phyloP scores from a whole-genome alignment of 768 basidiomycete genomes.

The Kwoniella dendrophila region DNA sequence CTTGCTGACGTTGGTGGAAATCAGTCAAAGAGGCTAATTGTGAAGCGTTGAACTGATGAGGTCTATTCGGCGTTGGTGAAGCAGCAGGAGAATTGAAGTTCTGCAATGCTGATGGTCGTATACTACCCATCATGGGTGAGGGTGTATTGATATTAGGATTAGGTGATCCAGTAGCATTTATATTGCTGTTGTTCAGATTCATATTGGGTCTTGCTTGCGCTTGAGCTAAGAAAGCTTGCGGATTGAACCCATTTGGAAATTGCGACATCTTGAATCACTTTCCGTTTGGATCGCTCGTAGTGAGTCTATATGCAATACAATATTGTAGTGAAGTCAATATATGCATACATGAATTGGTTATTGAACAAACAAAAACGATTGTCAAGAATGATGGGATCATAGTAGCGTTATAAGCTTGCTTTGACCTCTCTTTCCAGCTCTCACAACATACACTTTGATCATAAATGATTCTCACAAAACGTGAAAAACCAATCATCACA shows the following conservation, averaged over 20 bases:
- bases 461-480: constrained; percentile 31
- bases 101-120: constrained; percentile 10
- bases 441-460: constrained; percentile 29
- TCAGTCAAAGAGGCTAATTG: constrained; percentile 31
- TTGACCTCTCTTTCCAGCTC: constrained; percentile 19
- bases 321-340: constrained; percentile 17
- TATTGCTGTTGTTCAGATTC: neutral
- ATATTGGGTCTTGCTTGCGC: neutral
- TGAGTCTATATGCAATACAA: neutral
- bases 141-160: constrained; percentile 7
- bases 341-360: constrained; percentile 13
- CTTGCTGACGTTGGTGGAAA: constrained; percentile 31
- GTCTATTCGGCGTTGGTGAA: constrained; percentile 14
- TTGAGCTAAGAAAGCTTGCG: constrained; percentile 21
- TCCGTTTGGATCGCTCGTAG: neutral
- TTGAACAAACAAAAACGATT: neutral
- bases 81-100: constrained; percentile 9
- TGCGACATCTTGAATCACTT: constrained; percentile 28
- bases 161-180: constrained; percentile 5
- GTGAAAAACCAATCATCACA: constrained; percentile 20
- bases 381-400: constrained; percentile 35
- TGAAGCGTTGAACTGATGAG: constrained; percentile 21
- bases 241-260: constrained; percentile 27
- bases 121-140: constrained; percentile 16
- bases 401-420: constrained; percentile 50